These are phyloP conservation scores for Melocanna baccifera DNA, from an alignment of 176 grass and related monocot genomes.

Conservation along the genomic window DNA sequence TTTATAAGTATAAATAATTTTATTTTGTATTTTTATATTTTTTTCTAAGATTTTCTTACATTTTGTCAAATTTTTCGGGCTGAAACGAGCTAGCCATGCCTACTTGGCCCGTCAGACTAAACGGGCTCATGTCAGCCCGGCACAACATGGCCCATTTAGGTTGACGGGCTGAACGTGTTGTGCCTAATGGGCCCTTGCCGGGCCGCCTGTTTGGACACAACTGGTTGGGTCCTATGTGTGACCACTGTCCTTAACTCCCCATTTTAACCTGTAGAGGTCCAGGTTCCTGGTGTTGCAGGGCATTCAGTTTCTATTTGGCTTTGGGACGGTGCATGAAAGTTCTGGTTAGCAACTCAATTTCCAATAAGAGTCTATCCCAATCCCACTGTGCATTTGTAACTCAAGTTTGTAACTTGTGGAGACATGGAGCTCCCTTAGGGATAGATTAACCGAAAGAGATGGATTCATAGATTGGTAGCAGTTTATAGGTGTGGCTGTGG, in stretches of 20 bases:
- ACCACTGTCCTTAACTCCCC: slow-evolving; percentile 29
- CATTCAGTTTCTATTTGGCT: slow-evolving; percentile 31
- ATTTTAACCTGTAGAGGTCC: slow-evolving; percentile 29
- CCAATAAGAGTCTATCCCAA: slow-evolving; percentile 18
- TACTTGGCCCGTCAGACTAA: too few species aligned
- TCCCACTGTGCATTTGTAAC: not conserved
- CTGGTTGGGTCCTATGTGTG: slow-evolving; percentile 29
- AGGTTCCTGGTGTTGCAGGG: slow-evolving; percentile 34
- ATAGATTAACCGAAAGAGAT: slow-evolving; percentile 10
- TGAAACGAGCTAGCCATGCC: too few species aligned
- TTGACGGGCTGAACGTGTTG: too few species aligned
- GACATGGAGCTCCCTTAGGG: slow-evolving; percentile 18
- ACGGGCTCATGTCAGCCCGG: too few species aligned
- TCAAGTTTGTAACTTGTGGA: slow-evolving; percentile 9
- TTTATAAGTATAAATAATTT: too few species aligned
- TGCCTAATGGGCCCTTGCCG: too few species aligned
- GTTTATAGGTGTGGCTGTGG: slow-evolving; percentile 12
- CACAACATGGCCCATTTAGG: too few species aligned
- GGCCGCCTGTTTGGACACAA: too few species aligned
- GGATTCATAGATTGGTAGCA: not conserved
- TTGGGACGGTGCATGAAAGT: slow-evolving; percentile 33
- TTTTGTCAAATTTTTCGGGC: too few species aligned
- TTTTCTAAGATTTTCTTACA: too few species aligned
- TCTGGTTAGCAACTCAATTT: slow-evolving; percentile 11
- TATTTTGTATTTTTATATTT: too few species aligned